Percentiles rank a stretch among this genome's conserved stretches.
phyloP scores from a whole-genome alignment of 139 green algal genomes.

The Chlamydomonas sphaeroides region DNA sequence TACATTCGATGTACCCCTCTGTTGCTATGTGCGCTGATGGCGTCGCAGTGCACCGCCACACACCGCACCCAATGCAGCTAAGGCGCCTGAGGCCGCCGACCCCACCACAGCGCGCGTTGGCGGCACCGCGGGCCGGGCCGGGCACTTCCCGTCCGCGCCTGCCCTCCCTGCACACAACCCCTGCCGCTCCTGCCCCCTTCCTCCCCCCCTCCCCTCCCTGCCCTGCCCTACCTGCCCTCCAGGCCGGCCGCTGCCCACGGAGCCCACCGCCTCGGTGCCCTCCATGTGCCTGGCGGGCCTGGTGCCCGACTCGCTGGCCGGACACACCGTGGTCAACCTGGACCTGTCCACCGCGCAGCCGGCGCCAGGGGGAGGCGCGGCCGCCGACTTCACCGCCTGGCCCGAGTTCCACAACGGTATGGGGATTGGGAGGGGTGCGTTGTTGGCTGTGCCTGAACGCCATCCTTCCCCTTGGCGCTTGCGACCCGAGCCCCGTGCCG shows the following conservation, averaged over 20 bases:
- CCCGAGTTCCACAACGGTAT: slow-evolving; percentile 98
- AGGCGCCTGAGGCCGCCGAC: too few relatives aligned
- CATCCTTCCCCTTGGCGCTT: neutral
- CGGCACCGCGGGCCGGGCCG: too few relatives aligned
- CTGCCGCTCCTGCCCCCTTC: too few relatives aligned
- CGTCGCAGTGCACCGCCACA: too few relatives aligned
- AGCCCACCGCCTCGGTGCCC: slow-evolving; percentile 64
- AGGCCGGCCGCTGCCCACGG: slow-evolving; percentile 73
- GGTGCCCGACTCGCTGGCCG: slow-evolving; percentile 34
- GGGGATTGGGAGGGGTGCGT: slow-evolving; percentile 72
- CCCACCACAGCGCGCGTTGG: too few relatives aligned
- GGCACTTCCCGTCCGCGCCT: too few relatives aligned
- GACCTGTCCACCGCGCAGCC: slow-evolving; percentile 68
- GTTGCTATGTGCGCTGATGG: too few relatives aligned
- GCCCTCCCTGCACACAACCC: too few relatives aligned
- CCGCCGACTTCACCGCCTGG: slow-evolving; percentile 85
- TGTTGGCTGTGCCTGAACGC: slow-evolving; percentile 47
- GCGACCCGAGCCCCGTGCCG: neutral
- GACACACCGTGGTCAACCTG: slow-evolving; percentile 78
- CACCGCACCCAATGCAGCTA: too few relatives aligned
- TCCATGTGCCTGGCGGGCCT: slow-evolving; percentile 76
- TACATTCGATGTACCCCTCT: too few relatives aligned
- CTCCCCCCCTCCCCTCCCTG: neutral
- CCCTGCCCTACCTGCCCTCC: neutral
- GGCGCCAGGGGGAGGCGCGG: slow-evolving; percentile 66